phyloP scores from a whole-genome alignment of 2,329 filamentous ascomycete genomes.

The Samsoniella hepiali region DNA sequence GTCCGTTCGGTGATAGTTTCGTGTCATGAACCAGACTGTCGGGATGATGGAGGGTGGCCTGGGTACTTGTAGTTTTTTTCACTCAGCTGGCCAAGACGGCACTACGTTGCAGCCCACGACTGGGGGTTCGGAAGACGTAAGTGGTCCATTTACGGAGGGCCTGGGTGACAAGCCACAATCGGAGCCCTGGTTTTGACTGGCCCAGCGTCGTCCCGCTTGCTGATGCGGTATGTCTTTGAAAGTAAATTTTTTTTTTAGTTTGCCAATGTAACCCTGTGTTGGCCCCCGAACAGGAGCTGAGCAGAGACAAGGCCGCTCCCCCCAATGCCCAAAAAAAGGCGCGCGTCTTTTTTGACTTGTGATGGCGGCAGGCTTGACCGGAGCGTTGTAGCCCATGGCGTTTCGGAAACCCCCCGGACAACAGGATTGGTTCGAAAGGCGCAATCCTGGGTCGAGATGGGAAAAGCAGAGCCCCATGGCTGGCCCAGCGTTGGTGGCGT shows the following conservation, averaged over 20 bases:
- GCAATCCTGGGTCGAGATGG: background rate
- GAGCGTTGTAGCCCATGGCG: background rate
- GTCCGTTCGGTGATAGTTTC: slow-evolving; percentile 12
- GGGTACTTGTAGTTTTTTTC: slow-evolving; percentile 16
- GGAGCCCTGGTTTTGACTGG: background rate
- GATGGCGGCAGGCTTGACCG: background rate
- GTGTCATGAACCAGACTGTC: slow-evolving; percentile 17
- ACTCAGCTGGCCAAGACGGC: slow-evolving; percentile 2
- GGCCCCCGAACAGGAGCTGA: background rate
- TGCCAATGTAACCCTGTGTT: slow-evolving; percentile 11
- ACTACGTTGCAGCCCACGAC: slow-evolving; percentile 13
- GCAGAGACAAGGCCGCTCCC: too few species aligned
- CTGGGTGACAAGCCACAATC: background rate
- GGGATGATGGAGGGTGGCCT: slow-evolving; percentile 19
- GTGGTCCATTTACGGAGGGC: background rate
- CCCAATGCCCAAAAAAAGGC: background rate
- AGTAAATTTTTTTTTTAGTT: background rate
- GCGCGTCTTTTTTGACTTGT: slow-evolving; percentile 4
- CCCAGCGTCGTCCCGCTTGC: background rate
- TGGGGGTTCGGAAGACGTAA: slow-evolving; percentile 1
- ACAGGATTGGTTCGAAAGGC: background rate
- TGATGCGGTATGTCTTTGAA: background rate
- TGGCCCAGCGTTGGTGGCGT: too few species aligned
- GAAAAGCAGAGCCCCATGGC: too few species aligned
- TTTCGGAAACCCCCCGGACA: too few species aligned